These are phyloP conservation scores for Quercus variabilis DNA, from an alignment of 306 rosid species.

Conservation along the genomic window DNA sequence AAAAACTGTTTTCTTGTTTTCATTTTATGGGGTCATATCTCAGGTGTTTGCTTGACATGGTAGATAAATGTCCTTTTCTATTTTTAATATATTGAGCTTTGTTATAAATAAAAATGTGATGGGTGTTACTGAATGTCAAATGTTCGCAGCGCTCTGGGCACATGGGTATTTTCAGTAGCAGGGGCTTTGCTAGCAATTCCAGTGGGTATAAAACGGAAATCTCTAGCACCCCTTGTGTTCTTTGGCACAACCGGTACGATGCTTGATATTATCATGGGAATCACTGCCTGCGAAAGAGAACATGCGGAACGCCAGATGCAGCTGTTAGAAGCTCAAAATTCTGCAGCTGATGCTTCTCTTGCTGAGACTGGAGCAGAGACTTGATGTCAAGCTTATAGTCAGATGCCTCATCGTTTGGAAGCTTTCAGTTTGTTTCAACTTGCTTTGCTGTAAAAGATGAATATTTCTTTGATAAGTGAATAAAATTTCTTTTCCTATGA, in stretches of 20 bases:
- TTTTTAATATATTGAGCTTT: neutral
- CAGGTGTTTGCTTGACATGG: neutral
- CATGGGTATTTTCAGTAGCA: slow-evolving; percentile 94
- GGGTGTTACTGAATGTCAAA: slow-evolving; percentile 20
- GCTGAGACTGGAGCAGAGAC: slow-evolving; percentile 40
- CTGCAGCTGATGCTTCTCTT: slow-evolving; percentile 37
- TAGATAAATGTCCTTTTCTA: neutral
- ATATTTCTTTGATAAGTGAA: neutral
- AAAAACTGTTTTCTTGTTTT: neutral
- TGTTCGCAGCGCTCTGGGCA: slow-evolving; percentile 73
- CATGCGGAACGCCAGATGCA: slow-evolving; percentile 86
- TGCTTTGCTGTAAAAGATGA: neutral
- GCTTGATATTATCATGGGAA: slow-evolving; percentile 91
- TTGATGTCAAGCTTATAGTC: slow-evolving; percentile 5
- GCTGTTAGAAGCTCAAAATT: slow-evolving; percentile 65
- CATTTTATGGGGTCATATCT: neutral
- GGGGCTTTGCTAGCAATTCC: slow-evolving; percentile 97
- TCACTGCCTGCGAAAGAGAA: slow-evolving; percentile 80
- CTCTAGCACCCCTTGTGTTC: slow-evolving; percentile 88
- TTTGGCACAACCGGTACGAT: slow-evolving; percentile 94
- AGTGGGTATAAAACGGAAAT: slow-evolving; percentile 86
- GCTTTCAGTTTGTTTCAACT: slow-evolving; percentile 2
- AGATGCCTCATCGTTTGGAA: neutral
- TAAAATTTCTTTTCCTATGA: neutral
- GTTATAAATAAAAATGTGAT: neutral